Conservation (phyloP, 768 basidiomycete species). For the Russula ochroleuca region DNA sequence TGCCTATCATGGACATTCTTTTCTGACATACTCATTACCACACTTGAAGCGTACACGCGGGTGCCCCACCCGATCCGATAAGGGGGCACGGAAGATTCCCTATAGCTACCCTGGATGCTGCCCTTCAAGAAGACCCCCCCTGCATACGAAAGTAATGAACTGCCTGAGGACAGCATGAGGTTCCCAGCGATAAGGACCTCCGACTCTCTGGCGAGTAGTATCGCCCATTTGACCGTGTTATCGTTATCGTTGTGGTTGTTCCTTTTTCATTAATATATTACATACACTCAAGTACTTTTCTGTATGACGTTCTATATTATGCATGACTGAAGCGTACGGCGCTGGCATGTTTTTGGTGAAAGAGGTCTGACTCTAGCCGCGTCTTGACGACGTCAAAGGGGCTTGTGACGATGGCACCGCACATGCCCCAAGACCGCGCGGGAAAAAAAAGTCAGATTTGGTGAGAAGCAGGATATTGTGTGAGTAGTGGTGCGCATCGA, state of each 20-base stretch:
- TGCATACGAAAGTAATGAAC: background rate
- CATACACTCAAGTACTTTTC: background rate
- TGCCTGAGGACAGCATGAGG: too few species aligned
- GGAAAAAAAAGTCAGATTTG: background rate
- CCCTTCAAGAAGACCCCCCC: background rate
- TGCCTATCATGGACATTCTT: background rate
- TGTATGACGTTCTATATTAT: too few species aligned
- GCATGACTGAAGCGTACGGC: too few species aligned
- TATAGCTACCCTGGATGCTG: background rate
- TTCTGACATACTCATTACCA: background rate
- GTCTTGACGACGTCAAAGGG: constrained; percentile 99
- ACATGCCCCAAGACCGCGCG: constrained; percentile 88
- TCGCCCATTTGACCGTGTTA: too few species aligned
- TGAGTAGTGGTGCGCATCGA: background rate
- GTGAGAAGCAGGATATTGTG: background rate
- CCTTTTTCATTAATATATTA: too few species aligned
- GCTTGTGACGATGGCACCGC: constrained; percentile 92
- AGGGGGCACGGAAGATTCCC: background rate
- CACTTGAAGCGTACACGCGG: background rate
- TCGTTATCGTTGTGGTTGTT: too few species aligned
- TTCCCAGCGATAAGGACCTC: too few species aligned
- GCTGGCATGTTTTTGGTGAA: constrained; percentile 45
- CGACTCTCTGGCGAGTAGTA: too few species aligned
- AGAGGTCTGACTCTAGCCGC: constrained; percentile 87
- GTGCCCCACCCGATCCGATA: background rate